Base-by-base conservation (phyloP, 306 rosid genomes). In the Morella rubra region DNA sequence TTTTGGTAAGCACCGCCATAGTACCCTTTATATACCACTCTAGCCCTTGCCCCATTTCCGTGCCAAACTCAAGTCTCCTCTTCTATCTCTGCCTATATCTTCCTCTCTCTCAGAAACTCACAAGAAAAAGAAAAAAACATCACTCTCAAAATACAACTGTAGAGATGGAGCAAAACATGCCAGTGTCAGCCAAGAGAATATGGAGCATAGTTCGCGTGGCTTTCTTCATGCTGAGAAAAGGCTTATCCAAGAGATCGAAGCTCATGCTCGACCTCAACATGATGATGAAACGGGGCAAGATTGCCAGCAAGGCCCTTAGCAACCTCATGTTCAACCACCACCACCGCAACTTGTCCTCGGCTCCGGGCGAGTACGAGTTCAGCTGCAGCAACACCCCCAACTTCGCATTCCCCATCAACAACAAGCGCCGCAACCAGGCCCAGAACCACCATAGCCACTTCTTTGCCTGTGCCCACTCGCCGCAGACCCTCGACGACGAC, bases 311-410 rank as follows among this genome's bases (percentile, higher is more conserved):
- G 80, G 97, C 97, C 81, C 66, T 95, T 24, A 79, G 82, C 75
- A 89, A 94, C 56, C 83, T 92, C 73, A 87, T 92, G 87, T 82
- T 82, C 77, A 89, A 86, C 81, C 82, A 83, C 88, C 81, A 64
- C 73, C 80, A 32, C 0, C 72, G 22, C 71, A 45, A 54, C 3
- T 76, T 53, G 4, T 71, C 78, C 85, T 77, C 81, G 18, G 72
- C 89, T 11, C 72, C 78, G 2, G 81, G 87, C 11, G 97, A 95
- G 44, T 95, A 95, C 62, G 98, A 95, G 78, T 95, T 95, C 92
- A 95, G 97, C 86, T 91, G 98, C 79, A 90, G 93, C 79, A 88
- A 85, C 89, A 92, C 92, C 10, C 98, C 97, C 47, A 66, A 81
- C 81, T 71, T 53, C 71, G 55, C 69, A 81, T 50, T 75, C 58